A percentile compares a stretch with the other conserved stretches of the same genome.
Conservation (phyloP, 208 protist species). For the Wallacemonas sp. region DNA sequence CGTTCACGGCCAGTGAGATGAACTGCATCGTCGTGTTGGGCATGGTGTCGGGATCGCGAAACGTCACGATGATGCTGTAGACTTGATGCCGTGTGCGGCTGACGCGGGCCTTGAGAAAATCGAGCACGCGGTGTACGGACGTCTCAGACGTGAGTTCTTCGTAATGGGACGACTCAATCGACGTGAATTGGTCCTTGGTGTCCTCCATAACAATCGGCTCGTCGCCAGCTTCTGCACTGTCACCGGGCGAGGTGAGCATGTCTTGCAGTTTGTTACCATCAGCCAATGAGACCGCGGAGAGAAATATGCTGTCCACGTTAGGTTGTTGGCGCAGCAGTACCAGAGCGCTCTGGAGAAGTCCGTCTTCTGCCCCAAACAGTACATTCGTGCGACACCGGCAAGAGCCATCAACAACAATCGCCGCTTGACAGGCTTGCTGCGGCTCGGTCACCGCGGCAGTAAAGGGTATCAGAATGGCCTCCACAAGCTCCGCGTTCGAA, state of each 20-base stretch:
- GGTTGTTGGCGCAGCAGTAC: slow-evolving; percentile 4
- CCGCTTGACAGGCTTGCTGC: slow-evolving; percentile 38
- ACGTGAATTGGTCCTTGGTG: slow-evolving; percentile 60
- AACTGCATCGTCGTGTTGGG: slow-evolving; percentile 82
- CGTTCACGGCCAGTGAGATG: slow-evolving; percentile 62
- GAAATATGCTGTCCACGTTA: slow-evolving; percentile 38
- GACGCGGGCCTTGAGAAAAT: slow-evolving; percentile 23
- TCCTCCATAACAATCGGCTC: slow-evolving; percentile 72
- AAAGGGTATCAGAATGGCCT: slow-evolving; percentile 42
- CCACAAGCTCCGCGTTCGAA: slow-evolving; percentile 22
- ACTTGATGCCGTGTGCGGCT: slow-evolving; percentile 38
- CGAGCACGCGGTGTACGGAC: slow-evolving; percentile 23
- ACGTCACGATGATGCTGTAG: slow-evolving; percentile 64
- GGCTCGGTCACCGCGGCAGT: slow-evolving; percentile 35
- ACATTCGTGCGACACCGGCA: slow-evolving; percentile 26
- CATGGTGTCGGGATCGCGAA: slow-evolving; percentile 16
- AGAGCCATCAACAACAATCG: slow-evolving; percentile 61
- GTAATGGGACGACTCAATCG: slow-evolving; percentile 63
- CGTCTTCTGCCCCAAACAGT: slow-evolving; percentile 44
- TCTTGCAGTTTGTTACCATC: slow-evolving; percentile 62
- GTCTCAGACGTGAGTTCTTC: slow-evolving; percentile 30
- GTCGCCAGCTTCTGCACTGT: neutral
- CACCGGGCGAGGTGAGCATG: slow-evolving; percentile 13
- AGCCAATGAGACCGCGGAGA: slow-evolving; percentile 52
- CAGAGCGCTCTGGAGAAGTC: slow-evolving; percentile 32